Conservation (phyloP, 495 filamentous ascomycete genomes). For the Podospora didyma region DNA sequence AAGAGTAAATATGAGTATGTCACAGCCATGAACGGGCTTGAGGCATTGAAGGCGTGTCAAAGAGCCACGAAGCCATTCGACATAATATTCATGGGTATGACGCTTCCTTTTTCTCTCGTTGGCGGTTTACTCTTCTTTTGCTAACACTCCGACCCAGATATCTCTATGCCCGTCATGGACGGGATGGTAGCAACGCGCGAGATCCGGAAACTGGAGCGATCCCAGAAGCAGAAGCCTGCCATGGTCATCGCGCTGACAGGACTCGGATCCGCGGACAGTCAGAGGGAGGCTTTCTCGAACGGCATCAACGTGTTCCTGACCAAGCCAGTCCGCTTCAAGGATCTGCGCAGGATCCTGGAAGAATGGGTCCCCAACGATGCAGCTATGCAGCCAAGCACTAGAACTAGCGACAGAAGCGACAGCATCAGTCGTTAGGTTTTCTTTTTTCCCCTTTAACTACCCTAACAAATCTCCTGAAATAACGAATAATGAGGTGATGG, state of each 20-base stretch:
- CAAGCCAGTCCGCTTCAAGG: constrained; percentile 54
- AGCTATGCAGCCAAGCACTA: too few species aligned
- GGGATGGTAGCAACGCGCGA: constrained; percentile 53
- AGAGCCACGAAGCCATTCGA: constrained; percentile 32
- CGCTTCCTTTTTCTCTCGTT: neutral
- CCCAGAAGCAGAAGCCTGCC: constrained; percentile 26
- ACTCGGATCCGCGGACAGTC: constrained; percentile 56
- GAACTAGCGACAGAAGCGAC: too few species aligned
- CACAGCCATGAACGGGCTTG: constrained; percentile 39
- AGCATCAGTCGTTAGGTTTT: too few species aligned
- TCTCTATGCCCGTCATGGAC: constrained; percentile 65
- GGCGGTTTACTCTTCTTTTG: neutral
- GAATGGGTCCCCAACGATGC: constrained; percentile 1
- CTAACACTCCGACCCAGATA: constrained; percentile 25
- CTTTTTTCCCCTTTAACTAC: too few species aligned
- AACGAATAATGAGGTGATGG: too few species aligned
- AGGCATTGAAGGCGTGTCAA: constrained; percentile 30
- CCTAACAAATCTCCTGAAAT: too few species aligned
- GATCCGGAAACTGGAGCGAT: constrained; percentile 50
- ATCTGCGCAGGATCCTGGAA: neutral
- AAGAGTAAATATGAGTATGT: constrained; percentile 17
- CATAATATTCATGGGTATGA: constrained; percentile 51
- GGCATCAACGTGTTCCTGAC: constrained; percentile 68
- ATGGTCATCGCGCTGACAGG: constrained; percentile 68
- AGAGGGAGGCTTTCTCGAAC: constrained; percentile 58